Evolutionary conservation across 805 yeast species (phyloP), one percentile per base, ranked within the genome.

Genomic region (Sugiyamaella chiloensis): DNA sequence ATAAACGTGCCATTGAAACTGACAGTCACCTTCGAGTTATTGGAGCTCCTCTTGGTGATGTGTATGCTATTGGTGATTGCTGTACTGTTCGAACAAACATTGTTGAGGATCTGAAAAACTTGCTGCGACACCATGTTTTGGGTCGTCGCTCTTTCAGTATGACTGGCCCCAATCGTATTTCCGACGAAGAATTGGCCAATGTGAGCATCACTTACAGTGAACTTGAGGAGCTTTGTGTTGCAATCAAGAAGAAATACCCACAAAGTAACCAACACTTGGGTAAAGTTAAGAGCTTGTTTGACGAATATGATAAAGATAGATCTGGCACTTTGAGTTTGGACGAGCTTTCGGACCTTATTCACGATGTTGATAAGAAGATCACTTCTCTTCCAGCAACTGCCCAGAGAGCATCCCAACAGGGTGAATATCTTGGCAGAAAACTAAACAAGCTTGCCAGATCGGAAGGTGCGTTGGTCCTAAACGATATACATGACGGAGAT

Each of bases 331-430:
- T 83, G 43, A 69, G 72, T 14, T 74, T 79, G 53, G 69, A 71
- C 41, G 82, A 81, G 52, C 69, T 82, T 27, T 66, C 75, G 24
- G 64, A 67, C 11, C 60, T 80, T 51, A 64, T 82, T 52, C 68
- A 73, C 47, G 79, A 76, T 47, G 75, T 80, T 23, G 85, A 82
- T 59, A 71, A 79, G 14, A 78, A 79, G 62, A 79, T 81, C 49
- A 80, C 85, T 4, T 78, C 85, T 2, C 64, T 82, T 55, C 87
- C 88, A 3, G 85, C 87, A 6, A 82, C 87, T 7, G 87, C 87
- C 7, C 88, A 82, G 68, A 72, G 87, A 49, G 87, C 87, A 2
- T 72, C 76, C 53, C 88, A 82, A 63, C 88, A 82, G 63, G 88
- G 88, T 52, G 70, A 72, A 49, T 82, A 82, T 56, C 61, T 82